Conservation (phyloP, 805 yeast genomes). For the Wickerhamiella occidentalis region DNA sequence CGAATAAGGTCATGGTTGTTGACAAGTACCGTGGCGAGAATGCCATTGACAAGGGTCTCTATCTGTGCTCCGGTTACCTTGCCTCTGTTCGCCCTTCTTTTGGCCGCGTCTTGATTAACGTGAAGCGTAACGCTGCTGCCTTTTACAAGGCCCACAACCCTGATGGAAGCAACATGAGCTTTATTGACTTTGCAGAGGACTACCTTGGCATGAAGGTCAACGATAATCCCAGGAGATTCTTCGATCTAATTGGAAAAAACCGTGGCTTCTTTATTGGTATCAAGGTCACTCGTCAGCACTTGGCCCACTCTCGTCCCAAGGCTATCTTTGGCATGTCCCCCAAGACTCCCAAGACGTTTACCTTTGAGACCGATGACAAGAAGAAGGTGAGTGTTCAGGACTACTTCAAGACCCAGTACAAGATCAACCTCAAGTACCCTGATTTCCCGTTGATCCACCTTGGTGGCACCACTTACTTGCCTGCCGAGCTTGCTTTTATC, state of each 20-base stretch:
- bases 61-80: constrained; percentile 8
- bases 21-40: constrained; percentile 5
- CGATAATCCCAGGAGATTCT: background rate
- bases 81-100: constrained; percentile 10
- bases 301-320: constrained; percentile 11
- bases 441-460: constrained; percentile 10
- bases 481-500: constrained; percentile 10
- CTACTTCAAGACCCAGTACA: constrained; percentile 3
- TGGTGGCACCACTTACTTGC: constrained; percentile 11
- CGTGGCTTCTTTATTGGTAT: constrained; percentile 11
- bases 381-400: background rate
- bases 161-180: constrained; percentile 10
- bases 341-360: constrained; percentile 2
- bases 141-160: constrained; percentile 12
- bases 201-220: constrained; percentile 7
- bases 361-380: constrained; percentile 9
- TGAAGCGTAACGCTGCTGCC: constrained; percentile 11
- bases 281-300: constrained; percentile 9
- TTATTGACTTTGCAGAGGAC: constrained; percentile 7
- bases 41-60: constrained; percentile 8
- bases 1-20: constrained; percentile 11
- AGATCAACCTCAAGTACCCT: constrained; percentile 7
- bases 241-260: constrained; percentile 7
- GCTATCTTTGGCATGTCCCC: constrained; percentile 9
- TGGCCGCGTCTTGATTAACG: constrained; percentile 11